Evolutionary conservation across 345 rosid species (phyloP).

Genomic region (Ceriops tagal): DNA sequence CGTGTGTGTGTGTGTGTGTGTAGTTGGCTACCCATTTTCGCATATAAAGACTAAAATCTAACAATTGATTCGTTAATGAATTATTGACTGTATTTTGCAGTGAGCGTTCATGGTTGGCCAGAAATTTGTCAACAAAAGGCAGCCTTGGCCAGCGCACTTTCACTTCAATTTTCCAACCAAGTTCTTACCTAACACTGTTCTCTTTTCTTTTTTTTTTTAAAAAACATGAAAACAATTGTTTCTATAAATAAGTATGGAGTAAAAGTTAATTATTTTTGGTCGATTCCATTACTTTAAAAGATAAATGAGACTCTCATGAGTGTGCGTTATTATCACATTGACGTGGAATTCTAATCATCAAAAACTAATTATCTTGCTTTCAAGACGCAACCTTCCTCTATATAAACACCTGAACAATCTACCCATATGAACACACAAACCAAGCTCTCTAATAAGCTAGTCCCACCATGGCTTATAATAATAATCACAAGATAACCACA

Average conservation of each 20-base stretch:
- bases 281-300: not conserved
- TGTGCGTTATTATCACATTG: conserved; percentile 1
- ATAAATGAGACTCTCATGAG: not conserved
- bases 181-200: not conserved
- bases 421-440: not conserved
- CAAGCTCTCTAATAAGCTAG: not conserved
- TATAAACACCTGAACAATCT: not conserved
- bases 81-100: not conserved
- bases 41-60: not conserved
- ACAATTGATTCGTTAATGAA: not conserved
- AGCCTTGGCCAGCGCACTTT: not conserved
- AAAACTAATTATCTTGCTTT: not conserved
- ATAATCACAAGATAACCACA: not conserved
- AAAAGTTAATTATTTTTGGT: not conserved
- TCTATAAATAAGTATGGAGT: not conserved
- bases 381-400: conserved; percentile 16
- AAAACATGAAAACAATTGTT: not conserved
- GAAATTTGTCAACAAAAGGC: not conserved
- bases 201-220: not conserved
- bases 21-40: not conserved
- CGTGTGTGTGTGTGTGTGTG: not conserved
- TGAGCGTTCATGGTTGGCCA: not conserved
- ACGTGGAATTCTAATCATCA: conserved; percentile 24
- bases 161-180: not conserved
- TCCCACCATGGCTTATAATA: conserved; percentile 6